Base-by-base conservation (phyloP, 2,329 filamentous ascomycete species). In the Grosmannia serpens region DNA sequence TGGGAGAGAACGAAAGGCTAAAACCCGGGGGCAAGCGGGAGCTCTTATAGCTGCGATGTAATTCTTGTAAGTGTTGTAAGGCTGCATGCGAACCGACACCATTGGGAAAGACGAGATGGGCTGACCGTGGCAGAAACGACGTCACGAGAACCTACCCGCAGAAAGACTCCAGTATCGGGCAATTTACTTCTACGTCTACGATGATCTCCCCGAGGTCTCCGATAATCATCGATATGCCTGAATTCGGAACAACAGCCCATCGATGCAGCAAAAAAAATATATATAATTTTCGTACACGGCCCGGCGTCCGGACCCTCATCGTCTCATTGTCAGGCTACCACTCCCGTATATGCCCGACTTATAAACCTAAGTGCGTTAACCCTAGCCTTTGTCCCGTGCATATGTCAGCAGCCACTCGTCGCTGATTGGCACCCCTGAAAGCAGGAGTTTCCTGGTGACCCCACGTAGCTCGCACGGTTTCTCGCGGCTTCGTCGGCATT, bases 271-370 rank as follows among this genome's bases (percentile, higher is more conserved):
- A 50, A 3, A 13, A 50, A 50, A 27, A 8, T 15, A 11, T 20
- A 11, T 20, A 13, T 24, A 24, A 9, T 33, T 10, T 35, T 53
- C 29, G 17, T 29, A 35, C 35, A 27, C 22, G n/a, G 9, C 20
- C 24, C 26, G 38, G 53, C n/a, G 20, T 17, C 53, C 53, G 31
- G 53, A 33, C 38, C 17, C 11, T 46, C 53, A 33, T 55, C 35
- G 53, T 47, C 53, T 31, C 38, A 55, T 55, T 41, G 27, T 55
- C 53, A 55, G 53, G 53, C 38, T 55, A 55, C 35, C 53, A 11
- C 24, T 27, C 41, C 53, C 53, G 53, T 55, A 24, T 55, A 55
- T 15, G 38, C 53, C 53, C 53, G 53, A 55, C 26, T 47, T n/a
- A n/a, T n/a, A n/a, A 10, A 6, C 53, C 53, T 26, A 31, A 22